Evolutionary conservation across 2,329 filamentous ascomycete species (phyloP).

Genomic region (Decorospora gaudefroyi): DNA sequence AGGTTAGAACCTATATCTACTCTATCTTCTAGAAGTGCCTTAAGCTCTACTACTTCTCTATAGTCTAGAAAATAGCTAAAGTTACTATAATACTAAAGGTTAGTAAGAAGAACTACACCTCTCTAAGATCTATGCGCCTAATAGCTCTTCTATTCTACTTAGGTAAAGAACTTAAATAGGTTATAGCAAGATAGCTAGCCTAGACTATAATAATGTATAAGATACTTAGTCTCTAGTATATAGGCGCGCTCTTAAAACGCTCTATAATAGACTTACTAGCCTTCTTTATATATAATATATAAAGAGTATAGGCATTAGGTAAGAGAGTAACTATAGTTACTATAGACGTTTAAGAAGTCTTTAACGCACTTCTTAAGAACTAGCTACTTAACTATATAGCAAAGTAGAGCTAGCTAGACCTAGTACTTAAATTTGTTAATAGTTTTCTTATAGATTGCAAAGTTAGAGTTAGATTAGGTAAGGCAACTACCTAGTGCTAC

Average conservation of each 20-base stretch:
- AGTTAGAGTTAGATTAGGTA: not conserved
- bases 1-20: not conserved
- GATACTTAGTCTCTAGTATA: constrained; percentile 13
- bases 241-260: constrained; percentile 10
- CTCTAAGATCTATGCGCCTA: not conserved
- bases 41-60: constrained; percentile 4
- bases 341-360: constrained; percentile 3
- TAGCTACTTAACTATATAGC: not conserved
- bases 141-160: constrained; percentile 14
- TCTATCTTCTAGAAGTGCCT: constrained; percentile 9
- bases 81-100: constrained; percentile 13
- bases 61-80: constrained; percentile 1
- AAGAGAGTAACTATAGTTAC: constrained; percentile 8
- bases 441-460: too few species aligned
- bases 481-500: not conserved
- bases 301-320: constrained; percentile 3
- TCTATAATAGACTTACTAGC: constrained; percentile 5
- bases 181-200: constrained; percentile 11
- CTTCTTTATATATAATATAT: constrained; percentile 7
- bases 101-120: constrained; percentile 8
- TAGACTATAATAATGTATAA: constrained; percentile 8
- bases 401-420: not conserved
- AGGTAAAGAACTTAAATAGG: constrained; percentile 9
- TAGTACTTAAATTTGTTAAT: not conserved
- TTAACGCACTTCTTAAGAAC: constrained; percentile 8